Evolutionary conservation across 2,329 filamentous ascomycete genomes (phyloP).

Genomic region (Xylaria sp.): DNA sequence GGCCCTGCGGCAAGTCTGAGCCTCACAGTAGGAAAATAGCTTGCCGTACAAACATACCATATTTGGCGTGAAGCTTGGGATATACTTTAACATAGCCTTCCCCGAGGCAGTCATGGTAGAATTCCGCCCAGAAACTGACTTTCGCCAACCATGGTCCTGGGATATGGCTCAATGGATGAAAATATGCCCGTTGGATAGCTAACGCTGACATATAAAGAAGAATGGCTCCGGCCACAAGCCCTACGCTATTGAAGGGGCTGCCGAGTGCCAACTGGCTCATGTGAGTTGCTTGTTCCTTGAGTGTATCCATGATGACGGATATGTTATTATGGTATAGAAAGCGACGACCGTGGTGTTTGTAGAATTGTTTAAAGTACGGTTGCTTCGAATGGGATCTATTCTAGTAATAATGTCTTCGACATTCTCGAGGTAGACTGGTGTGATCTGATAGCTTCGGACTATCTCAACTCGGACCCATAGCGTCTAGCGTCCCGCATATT

Average conservation of each 20-base stretch:
- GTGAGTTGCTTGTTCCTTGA: constrained; percentile 9
- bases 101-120: constrained; percentile 30
- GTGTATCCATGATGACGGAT: constrained; percentile 10
- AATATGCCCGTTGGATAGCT: constrained; percentile 23
- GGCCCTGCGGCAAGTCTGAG: constrained; percentile 22
- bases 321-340: background rate
- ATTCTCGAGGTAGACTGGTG: background rate
- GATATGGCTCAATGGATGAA: constrained; percentile 30
- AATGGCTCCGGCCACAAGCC: constrained; percentile 5
- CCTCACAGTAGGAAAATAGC: background rate
- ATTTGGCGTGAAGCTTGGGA: constrained; percentile 30
- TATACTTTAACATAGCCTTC: constrained; percentile 35
- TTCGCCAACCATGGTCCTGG: constrained; percentile 25
- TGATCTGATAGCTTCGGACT: background rate
- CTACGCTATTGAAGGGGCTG: background rate
- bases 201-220: background rate
- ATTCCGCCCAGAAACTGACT: constrained; percentile 30
- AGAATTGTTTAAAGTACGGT: background rate
- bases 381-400: constrained; percentile 2
- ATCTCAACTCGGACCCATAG: background rate
- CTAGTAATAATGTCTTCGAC: constrained; percentile 6
- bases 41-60: constrained; percentile 19
- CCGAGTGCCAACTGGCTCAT: background rate
- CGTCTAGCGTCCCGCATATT: background rate
- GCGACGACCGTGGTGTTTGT: background rate